Evolutionary conservation across 176 grass and related monocot species (phyloP).

Genomic region (Alloteropsis semialata): DNA sequence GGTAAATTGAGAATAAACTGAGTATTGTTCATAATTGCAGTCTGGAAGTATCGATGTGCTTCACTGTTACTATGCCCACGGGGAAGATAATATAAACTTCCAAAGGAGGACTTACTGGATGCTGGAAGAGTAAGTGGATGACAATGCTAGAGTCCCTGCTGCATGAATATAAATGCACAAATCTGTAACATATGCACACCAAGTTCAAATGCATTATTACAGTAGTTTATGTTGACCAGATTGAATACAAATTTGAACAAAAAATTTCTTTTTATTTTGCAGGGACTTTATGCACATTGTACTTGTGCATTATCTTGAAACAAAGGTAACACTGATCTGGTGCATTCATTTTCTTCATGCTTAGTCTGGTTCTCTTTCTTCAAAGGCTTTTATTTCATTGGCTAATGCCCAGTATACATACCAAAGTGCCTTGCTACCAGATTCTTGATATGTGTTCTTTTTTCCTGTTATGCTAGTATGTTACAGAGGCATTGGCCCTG

Average conservation of each 20-base stretch:
- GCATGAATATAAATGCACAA: background rate
- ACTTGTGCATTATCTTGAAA: conserved; percentile 73
- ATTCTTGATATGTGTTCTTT: background rate
- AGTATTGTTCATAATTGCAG: conserved; percentile 22
- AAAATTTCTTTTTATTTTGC: conserved; percentile 21
- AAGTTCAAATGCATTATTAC: background rate
- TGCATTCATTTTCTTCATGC: background rate
- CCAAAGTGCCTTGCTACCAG: background rate
- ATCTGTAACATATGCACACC: background rate
- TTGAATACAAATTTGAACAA: background rate
- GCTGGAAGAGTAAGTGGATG: conserved; percentile 67
- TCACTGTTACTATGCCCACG: conserved; percentile 95
- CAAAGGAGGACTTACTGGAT: conserved; percentile 94
- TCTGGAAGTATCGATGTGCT: conserved; percentile 87
- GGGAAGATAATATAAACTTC: conserved; percentile 78
- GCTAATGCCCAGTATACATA: background rate
- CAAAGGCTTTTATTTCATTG: background rate
- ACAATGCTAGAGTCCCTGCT: background rate
- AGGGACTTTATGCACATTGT: conserved; percentile 82
- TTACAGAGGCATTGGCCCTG: background rate
- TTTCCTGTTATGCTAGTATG: background rate
- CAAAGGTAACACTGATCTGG: conserved; percentile 39
- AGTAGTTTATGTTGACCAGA: background rate
- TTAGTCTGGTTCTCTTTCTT: conserved; percentile 4
- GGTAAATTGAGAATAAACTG: background rate